Conservation (phyloP, 108 stramenopile genomes). For the Skeletonema menzelii region DNA sequence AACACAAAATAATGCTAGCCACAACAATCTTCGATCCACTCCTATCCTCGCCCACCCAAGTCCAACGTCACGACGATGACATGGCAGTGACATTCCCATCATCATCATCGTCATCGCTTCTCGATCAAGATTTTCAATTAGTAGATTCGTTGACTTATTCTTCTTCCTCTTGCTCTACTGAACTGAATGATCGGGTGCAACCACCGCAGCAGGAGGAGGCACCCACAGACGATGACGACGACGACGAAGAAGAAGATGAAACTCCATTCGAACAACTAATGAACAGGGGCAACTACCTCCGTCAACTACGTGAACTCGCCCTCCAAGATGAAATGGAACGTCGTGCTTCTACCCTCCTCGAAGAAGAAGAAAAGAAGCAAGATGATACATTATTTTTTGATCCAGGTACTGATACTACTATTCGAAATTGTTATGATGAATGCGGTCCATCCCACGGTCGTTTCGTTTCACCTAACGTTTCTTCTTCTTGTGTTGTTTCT, state of each 20-base stretch:
- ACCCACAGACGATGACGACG: not conserved
- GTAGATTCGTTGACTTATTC: conserved; percentile 6
- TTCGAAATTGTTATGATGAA: too few relatives aligned
- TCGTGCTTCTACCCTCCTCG: not conserved
- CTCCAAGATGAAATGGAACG: not conserved
- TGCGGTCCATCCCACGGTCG: too few relatives aligned
- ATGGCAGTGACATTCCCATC: conserved; percentile 1
- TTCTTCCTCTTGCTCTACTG: not conserved
- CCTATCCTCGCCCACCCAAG: conserved; percentile 5
- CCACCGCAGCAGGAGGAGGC: not conserved
- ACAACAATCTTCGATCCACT: conserved; percentile 3
- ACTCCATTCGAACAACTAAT: conserved; percentile 28
- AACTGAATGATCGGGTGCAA: not conserved
- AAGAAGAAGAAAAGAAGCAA: not conserved
- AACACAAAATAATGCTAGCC: not conserved
- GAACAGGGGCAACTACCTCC: conserved; percentile 23
- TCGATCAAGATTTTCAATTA: not conserved
- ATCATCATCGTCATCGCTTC: not conserved
- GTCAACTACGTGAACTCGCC: not conserved
- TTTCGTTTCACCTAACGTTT: too few relatives aligned
- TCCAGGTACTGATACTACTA: too few relatives aligned
- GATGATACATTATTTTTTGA: not conserved
- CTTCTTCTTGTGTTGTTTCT: too few relatives aligned
- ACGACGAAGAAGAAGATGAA: conserved; percentile 3
- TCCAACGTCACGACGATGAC: not conserved